Percentiles rank a stretch among this genome's conserved stretches.
Evolutionary conservation across 257 asterid genomes (phyloP).

Genomic region (Haberlea rhodopensis): DNA sequence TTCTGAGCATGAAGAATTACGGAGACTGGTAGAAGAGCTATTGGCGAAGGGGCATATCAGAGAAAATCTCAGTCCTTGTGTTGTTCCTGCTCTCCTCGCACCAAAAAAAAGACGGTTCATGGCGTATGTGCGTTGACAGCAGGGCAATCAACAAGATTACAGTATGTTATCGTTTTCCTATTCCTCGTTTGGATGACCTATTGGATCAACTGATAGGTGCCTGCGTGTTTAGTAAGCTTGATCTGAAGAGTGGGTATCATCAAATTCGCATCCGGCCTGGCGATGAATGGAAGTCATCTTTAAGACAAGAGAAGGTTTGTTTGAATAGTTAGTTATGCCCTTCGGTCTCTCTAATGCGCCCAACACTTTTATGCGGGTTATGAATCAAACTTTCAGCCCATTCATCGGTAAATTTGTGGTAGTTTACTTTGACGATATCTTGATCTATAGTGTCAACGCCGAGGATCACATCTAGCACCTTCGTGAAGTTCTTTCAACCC

Average conservation of each 20-base stretch:
- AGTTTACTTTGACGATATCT: background rate
- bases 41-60: no score
- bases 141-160: constrained; percentile 8
- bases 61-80: no score
- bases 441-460: background rate
- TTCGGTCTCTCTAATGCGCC: background rate
- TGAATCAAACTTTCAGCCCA: background rate
- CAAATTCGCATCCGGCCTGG: background rate
- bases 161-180: background rate
- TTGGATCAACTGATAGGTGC: background rate
- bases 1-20: background rate
- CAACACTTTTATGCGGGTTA: background rate
- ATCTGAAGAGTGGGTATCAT: no score
- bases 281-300: background rate
- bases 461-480: background rate
- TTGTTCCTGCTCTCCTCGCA: background rate
- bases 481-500: background rate
- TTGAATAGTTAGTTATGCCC: no score
- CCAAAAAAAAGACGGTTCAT: constrained; percentile 11
- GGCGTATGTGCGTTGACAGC: constrained; percentile 14
- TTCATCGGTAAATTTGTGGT: background rate
- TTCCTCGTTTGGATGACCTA: constrained; percentile 6
- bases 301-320: background rate
- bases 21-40: background rate
- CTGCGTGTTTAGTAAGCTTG: background rate